phyloP scores from a whole-genome alignment of 257 asterid species.

The Scutellaria minor region DNA sequence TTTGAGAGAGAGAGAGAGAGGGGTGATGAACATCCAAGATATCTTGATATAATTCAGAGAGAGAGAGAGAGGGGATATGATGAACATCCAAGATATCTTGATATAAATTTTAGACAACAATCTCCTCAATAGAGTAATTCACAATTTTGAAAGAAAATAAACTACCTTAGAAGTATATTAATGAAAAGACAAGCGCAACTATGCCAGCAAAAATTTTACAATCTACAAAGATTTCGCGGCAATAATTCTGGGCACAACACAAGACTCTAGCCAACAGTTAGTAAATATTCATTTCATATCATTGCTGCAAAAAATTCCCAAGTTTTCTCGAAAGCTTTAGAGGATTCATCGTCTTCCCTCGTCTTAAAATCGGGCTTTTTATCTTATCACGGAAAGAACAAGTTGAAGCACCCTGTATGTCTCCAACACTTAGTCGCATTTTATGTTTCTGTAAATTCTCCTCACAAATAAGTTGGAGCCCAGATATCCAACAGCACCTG shows the following conservation, averaged over 20 bases:
- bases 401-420: constrained; percentile 14
- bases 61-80: too few species aligned
- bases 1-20: too few species aligned
- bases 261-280: constrained; percentile 12
- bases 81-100: too few species aligned
- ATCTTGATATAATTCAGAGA: not conserved
- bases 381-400: constrained; percentile 18
- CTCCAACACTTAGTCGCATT: constrained; percentile 62
- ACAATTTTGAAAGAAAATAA: constrained; percentile 17
- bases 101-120: not conserved
- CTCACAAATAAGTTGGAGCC: constrained; percentile 93
- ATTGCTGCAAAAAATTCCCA: constrained; percentile 30
- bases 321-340: constrained; percentile 11
- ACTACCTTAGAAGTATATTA: constrained; percentile 28
- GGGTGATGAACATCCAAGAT: too few species aligned
- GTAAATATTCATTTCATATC: constrained; percentile 1
- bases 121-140: not conserved
- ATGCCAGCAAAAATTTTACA: constrained; percentile 47
- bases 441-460: constrained; percentile 95
- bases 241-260: constrained; percentile 24
- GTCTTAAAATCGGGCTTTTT: constrained; percentile 17
- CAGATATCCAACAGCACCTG: constrained; percentile 95
- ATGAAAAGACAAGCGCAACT: constrained; percentile 29
- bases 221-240: constrained; percentile 41
- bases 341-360: constrained; percentile 20